phyloP scores from a whole-genome alignment of 2,329 filamentous ascomycete species.

The Xylogone sp. region DNA sequence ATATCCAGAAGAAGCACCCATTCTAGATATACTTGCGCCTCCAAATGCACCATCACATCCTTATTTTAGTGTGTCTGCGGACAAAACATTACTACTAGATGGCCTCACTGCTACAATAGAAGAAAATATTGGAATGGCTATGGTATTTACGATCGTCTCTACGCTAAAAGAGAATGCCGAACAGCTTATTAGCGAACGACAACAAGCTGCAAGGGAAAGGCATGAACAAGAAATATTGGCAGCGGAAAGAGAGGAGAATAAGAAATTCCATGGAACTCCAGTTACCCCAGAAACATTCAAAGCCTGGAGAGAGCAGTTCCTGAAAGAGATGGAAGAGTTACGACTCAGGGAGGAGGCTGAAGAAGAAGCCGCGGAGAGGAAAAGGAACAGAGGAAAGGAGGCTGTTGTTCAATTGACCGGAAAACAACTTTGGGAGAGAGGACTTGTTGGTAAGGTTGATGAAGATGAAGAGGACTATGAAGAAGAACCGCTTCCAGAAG shows the following conservation, averaged over 20 bases:
- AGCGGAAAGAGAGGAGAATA: slow-evolving; percentile 87
- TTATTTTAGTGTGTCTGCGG: slow-evolving; percentile 74
- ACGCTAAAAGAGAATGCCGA: slow-evolving; percentile 90
- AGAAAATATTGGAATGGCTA: slow-evolving; percentile 94
- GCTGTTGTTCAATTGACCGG: slow-evolving; percentile 68
- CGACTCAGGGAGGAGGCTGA: slow-evolving; percentile 65
- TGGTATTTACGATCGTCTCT: slow-evolving; percentile 90
- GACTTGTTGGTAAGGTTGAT: slow-evolving; percentile 63
- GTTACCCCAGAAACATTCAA: slow-evolving; percentile 86
- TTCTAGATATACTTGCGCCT: slow-evolving; percentile 73
- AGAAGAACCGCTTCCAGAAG: slow-evolving; percentile 50
- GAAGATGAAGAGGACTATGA: slow-evolving; percentile 63
- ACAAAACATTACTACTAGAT: slow-evolving; percentile 71
- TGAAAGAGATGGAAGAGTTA: slow-evolving; percentile 75
- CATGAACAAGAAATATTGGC: slow-evolving; percentile 52
- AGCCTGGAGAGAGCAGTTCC: slow-evolving; percentile 76
- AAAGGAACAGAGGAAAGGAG: slow-evolving; percentile 73
- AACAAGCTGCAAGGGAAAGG: slow-evolving; percentile 56
- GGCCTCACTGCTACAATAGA: slow-evolving; percentile 72
- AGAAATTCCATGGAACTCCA: slow-evolving; percentile 87
- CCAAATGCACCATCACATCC: slow-evolving; percentile 67
- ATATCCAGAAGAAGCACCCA: slow-evolving; percentile 85
- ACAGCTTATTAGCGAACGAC: slow-evolving; percentile 71
- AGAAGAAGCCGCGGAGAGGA: slow-evolving; percentile 77
- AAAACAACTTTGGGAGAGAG: slow-evolving; percentile 74